Base-by-base conservation (phyloP, 345 rosid species). In the Abelmoschus esculentus region DNA sequence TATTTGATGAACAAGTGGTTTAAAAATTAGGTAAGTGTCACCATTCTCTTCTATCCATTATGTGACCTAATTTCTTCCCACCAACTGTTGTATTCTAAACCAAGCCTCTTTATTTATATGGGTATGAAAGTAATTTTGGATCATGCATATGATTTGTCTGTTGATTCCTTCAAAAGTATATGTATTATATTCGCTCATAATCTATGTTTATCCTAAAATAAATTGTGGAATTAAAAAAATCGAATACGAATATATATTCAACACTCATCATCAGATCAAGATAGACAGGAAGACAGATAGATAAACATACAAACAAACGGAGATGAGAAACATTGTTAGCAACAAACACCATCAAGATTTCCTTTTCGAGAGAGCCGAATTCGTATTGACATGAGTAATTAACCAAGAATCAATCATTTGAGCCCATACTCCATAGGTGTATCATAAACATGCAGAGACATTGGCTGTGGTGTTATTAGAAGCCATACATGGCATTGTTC, bases 1-100 rank as follows among this genome's bases (percentile, higher is more conserved):
- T n/a, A n/a, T n/a, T n/a, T n/a, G n/a, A n/a, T n/a, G 4, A 3
- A 32, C 71, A 74, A 46, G 83, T 72, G 82, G 80, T 32, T 7
- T 22, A 14, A 9, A 50, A 70, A 78, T 81, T 81, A 76, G 85
- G 86, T 81, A 77, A 55, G 71, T 68, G 81, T 81, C 81, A 22
- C 72, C 64, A 70, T 78, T 68, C 69, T 54, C 29, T 8, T 26
- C 49, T 72, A 74, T 66, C 70, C 76, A 76, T 59, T 58, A n/a
- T 70, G 44, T 40, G 42, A 40, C 55, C 54, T 26, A 57, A 70
- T 70, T 72, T 55, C 66, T 5, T 50, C 15, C 40, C 40, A 13
- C 9, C 5, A 13, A 26, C 13, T 22, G 36, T 7, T 44, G 28
- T 17, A 14, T 15, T 42, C 57, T 59, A 59, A 55, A 40, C 18